Evolutionary conservation across 1,284 basidiomycete genomes (phyloP), one percentile per base, ranked within the genome.

Genomic region (Ustilago curta): DNA sequence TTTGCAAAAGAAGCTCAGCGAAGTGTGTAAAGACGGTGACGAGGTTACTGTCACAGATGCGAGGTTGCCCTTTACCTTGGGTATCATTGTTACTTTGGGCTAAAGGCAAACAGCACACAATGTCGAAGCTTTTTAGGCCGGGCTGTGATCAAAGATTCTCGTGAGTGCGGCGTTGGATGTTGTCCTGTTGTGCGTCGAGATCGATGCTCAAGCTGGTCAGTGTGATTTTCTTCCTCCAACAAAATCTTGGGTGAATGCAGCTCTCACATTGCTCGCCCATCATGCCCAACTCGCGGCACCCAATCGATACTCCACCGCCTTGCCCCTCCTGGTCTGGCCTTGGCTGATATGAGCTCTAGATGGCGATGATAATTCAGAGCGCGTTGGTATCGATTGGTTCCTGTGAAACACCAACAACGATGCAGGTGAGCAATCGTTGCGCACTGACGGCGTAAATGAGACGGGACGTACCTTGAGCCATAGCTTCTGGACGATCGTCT

Each of bases 41-140:
- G 91, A 94, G 39, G 87, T 98, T 39, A 90, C 90, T 0, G 93
- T 99, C 18, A 98, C 96, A 1, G 92, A 97, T 45, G 89, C 90
- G 0, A 90, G 90, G 8, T 86, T 99, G 71, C 96, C 97, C 1
- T 97, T 98, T 87, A 70, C 67, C 6, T 39, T 80, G 14, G 65
- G 51, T 3, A 51, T 72, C 25, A 31, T 65, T 19, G 56, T 76
- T 44, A 55, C 27, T 14, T 76, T 72, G 12, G 19, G 8, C 5
- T 67, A 25, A 57, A 11, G 21, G 16, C 14, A 48, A 12, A 42
- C 25, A 1, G 50, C 18, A 8, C 4, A 14, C 16, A 47, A 27
- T 11, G 8, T 19, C 11, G 35, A 42, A 21, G 40, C 2, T 19
- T 31, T 25, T 27, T 23, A 51, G 11, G 47, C 16, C 4, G 18